Base-by-base conservation (phyloP, 208 protist species). In the Histomonas meleagridis region DNA sequence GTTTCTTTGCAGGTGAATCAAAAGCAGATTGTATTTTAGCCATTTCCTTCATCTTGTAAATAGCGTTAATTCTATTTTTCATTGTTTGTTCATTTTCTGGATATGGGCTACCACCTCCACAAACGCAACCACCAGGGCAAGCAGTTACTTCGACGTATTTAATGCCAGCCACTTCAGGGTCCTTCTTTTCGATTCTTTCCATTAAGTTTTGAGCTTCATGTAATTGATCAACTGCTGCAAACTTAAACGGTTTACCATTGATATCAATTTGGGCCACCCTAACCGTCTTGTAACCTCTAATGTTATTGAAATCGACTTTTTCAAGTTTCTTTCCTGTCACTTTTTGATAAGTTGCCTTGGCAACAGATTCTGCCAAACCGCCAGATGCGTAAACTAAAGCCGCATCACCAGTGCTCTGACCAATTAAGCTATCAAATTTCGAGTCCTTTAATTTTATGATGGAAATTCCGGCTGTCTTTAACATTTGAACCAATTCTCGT, bases 301-400 rank as follows among this genome's bases (percentile, higher is more conserved):
- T 1, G 9, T 2, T 9, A 10, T 76, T 43, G 14, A 76, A 46
- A 12, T 76, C 35, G 32, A 76, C 14, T 2, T 76, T 76, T 16
- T 2, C 18, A 18, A 23, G 35, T 18, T 38, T 46, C 65, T 76
- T 76, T 2, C 65, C 65, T n/a, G 65, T 76, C 32, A 76, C 14
- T 7, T 18, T 43, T 35, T 23, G 9, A 18, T 43, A 16, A 23
- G 93, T 86, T 46, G 70, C 93, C 38, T 92, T 81, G 9, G 92
- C 62, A 46, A 65, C 92, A 32, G 93, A 92, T 91, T 93, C 93
- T 93, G 94, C 94, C 14, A 94, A 92, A 76, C 94, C 94, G n/a
- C 93, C 94, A 26, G 92, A 90, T 51, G 91, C 48, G 38, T 76
- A 91, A 72, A 95, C 93, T 28, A 95, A 65, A 0, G 28, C 60